Evolutionary conservation across 768 basidiomycete species (phyloP).

Genomic region (Paxillus involutus): DNA sequence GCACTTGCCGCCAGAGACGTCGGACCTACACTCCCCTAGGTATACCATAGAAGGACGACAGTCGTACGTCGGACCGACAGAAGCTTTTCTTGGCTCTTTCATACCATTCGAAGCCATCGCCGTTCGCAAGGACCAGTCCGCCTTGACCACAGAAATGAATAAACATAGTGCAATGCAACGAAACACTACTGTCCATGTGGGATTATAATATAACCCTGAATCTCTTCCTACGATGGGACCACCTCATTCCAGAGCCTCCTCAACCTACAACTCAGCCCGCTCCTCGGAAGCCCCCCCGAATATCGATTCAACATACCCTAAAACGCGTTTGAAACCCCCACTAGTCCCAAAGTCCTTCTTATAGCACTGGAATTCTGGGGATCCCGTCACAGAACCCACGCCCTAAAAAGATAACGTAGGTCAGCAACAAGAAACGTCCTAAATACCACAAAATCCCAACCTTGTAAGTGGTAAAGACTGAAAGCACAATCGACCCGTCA

Average conservation of each 20-base stretch:
- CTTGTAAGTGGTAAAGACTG: conserved; percentile 5
- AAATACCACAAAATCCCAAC: neutral
- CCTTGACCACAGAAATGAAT: no score
- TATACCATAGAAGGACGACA: no score
- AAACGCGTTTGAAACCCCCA: neutral
- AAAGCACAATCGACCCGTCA: neutral
- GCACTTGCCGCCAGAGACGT: no score
- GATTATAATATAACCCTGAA: neutral
- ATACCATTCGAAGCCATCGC: no score
- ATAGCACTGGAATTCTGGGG: neutral
- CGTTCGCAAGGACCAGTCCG: no score
- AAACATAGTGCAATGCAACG: no score
- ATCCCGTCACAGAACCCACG: neutral
- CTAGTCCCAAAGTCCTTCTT: neutral
- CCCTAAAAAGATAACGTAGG: neutral
- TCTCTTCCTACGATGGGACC: neutral
- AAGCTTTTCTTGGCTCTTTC: no score
- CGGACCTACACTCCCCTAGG: no score
- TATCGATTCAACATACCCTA: neutral
- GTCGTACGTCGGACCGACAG: no score
- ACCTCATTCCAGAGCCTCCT: neutral
- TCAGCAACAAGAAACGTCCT: neutral
- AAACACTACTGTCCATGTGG: no score
- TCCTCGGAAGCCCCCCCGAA: neutral
- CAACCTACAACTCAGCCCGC: neutral